phyloP scores from a whole-genome alignment of 2,329 filamentous ascomycete species.

The Sarocladium brachiariae region DNA sequence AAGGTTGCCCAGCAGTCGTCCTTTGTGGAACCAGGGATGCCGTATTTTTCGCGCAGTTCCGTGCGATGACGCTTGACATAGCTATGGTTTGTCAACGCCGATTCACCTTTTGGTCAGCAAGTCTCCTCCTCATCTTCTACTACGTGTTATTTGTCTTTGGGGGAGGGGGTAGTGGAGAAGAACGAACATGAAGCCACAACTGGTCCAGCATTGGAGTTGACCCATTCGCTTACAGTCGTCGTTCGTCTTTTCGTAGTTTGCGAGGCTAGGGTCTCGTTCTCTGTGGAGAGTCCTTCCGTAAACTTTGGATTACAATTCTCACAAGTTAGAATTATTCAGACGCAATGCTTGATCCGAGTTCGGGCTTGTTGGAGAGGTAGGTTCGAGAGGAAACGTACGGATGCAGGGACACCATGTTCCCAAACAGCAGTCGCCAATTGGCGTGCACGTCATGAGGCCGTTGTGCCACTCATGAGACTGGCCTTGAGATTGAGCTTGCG shows the following conservation, averaged over 20 bases:
- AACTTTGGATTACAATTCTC: slow-evolving; percentile 23
- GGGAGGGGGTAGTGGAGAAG: not conserved
- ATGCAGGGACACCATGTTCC: slow-evolving; percentile 36
- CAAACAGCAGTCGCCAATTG: slow-evolving; percentile 31
- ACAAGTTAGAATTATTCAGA: too few relatives aligned
- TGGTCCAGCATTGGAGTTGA: slow-evolving; percentile 30
- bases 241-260: slow-evolving; percentile 32
- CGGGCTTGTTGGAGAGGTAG: not conserved
- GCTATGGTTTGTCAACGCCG: slow-evolving; percentile 23
- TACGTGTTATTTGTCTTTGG: not conserved
- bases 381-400: slow-evolving; percentile 25
- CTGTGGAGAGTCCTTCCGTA: slow-evolving; percentile 37
- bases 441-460: slow-evolving; percentile 33
- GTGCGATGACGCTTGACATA: slow-evolving; percentile 45
- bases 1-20: slow-evolving; percentile 46
- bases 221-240: slow-evolving; percentile 34
- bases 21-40: slow-evolving; percentile 41
- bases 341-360: not conserved
- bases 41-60: slow-evolving; percentile 46
- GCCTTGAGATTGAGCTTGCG: slow-evolving; percentile 19
- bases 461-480: slow-evolving; percentile 29
- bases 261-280: slow-evolving; percentile 35
- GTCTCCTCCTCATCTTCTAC: not conserved
- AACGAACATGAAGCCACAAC: slow-evolving; percentile 37
- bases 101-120: not conserved